These are phyloP conservation scores for Solanum chacoense DNA, from an alignment of 305 asterid species.

Conservation along the genomic window DNA sequence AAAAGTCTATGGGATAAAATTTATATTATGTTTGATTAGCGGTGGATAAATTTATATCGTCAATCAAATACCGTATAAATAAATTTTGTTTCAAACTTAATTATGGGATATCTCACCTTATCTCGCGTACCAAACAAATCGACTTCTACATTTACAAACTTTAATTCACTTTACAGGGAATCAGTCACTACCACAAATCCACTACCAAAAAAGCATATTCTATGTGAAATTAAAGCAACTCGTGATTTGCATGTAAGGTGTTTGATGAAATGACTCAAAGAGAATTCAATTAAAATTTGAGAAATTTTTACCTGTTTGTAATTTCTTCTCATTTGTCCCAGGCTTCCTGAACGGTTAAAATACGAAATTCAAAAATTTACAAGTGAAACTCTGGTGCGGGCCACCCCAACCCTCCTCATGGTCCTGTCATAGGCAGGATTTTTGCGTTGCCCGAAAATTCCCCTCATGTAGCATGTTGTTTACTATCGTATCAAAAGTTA, in stretches of 20 bases:
- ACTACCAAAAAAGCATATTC: not conserved
- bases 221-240: not conserved
- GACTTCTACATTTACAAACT: not conserved
- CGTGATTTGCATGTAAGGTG: not conserved
- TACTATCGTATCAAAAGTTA: not conserved
- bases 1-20: not conserved
- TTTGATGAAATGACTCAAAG: not conserved
- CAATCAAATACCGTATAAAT: not conserved
- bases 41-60: not conserved
- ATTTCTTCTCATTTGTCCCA: not conserved
- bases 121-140: not conserved
- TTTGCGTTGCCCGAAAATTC: not conserved
- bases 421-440: not conserved
- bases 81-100: not conserved
- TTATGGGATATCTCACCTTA: not conserved
- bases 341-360: not conserved
- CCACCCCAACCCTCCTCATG: not conserved
- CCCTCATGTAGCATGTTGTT: not conserved
- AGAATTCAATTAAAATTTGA: not conserved
- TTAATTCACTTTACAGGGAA: not conserved
- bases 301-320: not conserved
- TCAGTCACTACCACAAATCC: not conserved
- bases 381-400: not conserved
- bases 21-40: not conserved
- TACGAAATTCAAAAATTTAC: not conserved